A percentile compares a stretch with the other conserved stretches of the same genome.
Evolutionary conservation across 2,329 filamentous ascomycete genomes (phyloP).

Genomic region (Aureobasidium sp.): DNA sequence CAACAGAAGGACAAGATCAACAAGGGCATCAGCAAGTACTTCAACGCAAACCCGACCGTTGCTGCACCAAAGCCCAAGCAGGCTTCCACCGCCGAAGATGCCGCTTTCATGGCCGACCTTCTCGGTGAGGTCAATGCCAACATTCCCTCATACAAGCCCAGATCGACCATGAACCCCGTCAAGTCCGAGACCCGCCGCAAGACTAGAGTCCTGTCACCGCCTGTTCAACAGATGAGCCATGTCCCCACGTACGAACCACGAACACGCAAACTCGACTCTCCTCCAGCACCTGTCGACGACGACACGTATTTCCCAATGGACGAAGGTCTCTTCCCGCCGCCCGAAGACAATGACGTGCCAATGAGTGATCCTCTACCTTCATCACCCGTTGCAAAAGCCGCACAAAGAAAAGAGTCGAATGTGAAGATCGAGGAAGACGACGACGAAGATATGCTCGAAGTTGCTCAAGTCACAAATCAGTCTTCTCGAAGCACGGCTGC

Average conservation of each 20-base stretch:
- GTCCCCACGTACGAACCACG: slow-evolving; percentile 21
- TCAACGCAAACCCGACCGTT: slow-evolving; percentile 52
- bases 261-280: slow-evolving; percentile 4
- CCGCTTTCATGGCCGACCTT: slow-evolving; percentile 75
- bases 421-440: slow-evolving; percentile 59
- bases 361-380: slow-evolving; percentile 83
- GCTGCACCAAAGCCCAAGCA: slow-evolving; percentile 71
- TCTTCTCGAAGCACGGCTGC: slow-evolving; percentile 56
- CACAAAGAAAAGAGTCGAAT: slow-evolving; percentile 43
- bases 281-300: slow-evolving; percentile 14
- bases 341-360: slow-evolving; percentile 59
- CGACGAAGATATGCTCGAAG: slow-evolving; percentile 77
- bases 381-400: slow-evolving; percentile 53
- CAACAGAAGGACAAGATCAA: slow-evolving; percentile 80
- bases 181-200: slow-evolving; percentile 71
- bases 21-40: slow-evolving; percentile 89
- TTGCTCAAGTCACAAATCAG: slow-evolving; percentile 64
- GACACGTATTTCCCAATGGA: slow-evolving; percentile 17
- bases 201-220: slow-evolving; percentile 71
- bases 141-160: slow-evolving; percentile 46
- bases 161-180: slow-evolving; percentile 51
- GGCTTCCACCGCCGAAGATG: slow-evolving; percentile 75
- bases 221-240: slow-evolving; percentile 45
- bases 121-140: slow-evolving; percentile 85
- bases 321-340: slow-evolving; percentile 43